Conservation (phyloP, 2,329 filamentous ascomycete species). For the Fusarium sp. region DNA sequence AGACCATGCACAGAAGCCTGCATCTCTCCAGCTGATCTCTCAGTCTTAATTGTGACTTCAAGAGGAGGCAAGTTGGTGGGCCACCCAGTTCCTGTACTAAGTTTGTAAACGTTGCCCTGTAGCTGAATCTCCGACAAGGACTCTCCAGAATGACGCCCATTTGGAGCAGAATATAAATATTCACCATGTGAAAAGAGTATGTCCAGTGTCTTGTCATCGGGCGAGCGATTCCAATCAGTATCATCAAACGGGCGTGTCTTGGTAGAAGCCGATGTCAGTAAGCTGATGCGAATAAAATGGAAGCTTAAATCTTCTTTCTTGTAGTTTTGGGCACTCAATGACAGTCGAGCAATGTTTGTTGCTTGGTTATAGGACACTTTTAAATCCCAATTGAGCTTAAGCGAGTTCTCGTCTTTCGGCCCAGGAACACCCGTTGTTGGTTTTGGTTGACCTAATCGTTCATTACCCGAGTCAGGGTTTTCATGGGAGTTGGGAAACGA, state of each 20-base stretch:
- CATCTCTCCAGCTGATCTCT: too few relatives aligned
- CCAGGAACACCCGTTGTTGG: fast-evolving
- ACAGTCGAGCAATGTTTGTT: fast-evolving
- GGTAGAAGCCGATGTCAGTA: neutral
- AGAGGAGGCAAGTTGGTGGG: too few relatives aligned
- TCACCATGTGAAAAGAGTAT: neutral
- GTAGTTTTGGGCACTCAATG: fast-evolving
- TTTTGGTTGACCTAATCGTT: too few relatives aligned
- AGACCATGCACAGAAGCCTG: too few relatives aligned
- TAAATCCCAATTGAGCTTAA: neutral
- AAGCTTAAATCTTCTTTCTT: neutral
- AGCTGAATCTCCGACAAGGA: too few relatives aligned
- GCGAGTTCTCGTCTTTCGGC: neutral
- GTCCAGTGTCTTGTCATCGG: too few relatives aligned
- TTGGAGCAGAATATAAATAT: too few relatives aligned
- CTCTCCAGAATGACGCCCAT: too few relatives aligned
- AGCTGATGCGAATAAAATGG: neutral
- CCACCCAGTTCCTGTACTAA: too few relatives aligned
- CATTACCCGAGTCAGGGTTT: fast-evolving
- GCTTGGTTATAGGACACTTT: neutral
- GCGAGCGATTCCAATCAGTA: neutral
- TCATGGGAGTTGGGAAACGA: neutral
- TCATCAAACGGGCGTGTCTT: neutral
- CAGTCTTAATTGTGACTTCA: too few relatives aligned
- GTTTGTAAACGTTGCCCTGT: too few relatives aligned